Evolutionary conservation across 2,329 filamentous ascomycete species (phyloP).

Genomic region (Daldinia eschscholtzii): DNA sequence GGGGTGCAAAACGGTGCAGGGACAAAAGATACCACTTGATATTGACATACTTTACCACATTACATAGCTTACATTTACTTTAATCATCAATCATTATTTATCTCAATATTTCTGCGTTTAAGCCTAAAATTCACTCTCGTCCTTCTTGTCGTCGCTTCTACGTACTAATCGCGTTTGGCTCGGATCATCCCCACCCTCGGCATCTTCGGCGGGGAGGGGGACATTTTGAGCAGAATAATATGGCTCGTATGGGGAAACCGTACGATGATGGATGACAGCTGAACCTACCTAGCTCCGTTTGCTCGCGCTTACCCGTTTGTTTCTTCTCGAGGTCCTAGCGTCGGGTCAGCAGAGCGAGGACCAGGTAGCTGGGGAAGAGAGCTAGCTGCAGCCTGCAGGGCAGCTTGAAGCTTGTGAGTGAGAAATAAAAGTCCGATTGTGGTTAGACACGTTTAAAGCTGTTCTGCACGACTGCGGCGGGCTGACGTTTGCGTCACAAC

Average conservation of each 20-base stretch:
- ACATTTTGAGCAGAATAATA: not conserved
- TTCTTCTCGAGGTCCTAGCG: conserved; percentile 8
- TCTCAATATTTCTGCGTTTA: too few relatives aligned
- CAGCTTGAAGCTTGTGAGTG: too few relatives aligned
- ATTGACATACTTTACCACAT: conserved; percentile 20
- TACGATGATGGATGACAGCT: not conserved
- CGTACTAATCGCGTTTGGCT: not conserved
- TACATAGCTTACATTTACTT: conserved; percentile 4
- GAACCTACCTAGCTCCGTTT: conserved; percentile 13
- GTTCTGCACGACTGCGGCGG: conserved; percentile 25
- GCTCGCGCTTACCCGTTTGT: conserved; percentile 1
- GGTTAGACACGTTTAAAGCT: not conserved
- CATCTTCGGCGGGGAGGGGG: not conserved
- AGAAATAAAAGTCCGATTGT: not conserved
- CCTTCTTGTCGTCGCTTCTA: not conserved
- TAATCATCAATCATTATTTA: conserved; percentile 1
- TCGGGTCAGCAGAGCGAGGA: too few relatives aligned
- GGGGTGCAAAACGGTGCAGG: conserved; percentile 36
- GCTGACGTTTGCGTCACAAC: conserved; percentile 38
- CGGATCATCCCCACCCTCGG: not conserved
- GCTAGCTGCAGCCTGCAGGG: too few relatives aligned
- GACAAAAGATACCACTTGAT: conserved; percentile 41
- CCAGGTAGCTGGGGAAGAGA: too few relatives aligned
- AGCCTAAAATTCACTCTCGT: not conserved
- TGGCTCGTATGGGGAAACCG: not conserved